Evolutionary conservation across 768 basidiomycete species (phyloP).

Genomic region (Asterophora parasitica): DNA sequence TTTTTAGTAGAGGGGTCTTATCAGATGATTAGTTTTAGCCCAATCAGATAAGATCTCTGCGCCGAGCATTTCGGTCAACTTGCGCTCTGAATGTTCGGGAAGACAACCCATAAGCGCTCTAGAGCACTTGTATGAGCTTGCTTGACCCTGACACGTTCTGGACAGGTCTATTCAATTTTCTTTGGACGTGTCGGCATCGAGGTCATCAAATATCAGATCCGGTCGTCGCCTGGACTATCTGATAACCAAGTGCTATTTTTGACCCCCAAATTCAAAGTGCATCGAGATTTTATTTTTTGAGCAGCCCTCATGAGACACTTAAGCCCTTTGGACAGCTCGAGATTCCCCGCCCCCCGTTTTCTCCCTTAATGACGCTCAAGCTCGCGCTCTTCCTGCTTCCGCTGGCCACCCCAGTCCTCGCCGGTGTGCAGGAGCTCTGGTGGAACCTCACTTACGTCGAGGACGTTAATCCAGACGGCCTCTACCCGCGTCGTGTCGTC

Average conservation of each 20-base stretch:
- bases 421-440: slow-evolving; percentile 72
- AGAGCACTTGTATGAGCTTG: too few species aligned
- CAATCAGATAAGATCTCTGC: too few species aligned
- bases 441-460: slow-evolving; percentile 90
- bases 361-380: slow-evolving; percentile 3
- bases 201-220: too few species aligned
- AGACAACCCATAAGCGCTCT: too few species aligned
- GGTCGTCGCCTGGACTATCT: slow-evolving; percentile 6
- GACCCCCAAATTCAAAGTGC: background rate
- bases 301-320: slow-evolving; percentile 5
- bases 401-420: slow-evolving; percentile 39
- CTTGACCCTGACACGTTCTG: too few species aligned
- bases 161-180: too few species aligned
- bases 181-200: too few species aligned
- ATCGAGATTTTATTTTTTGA: background rate
- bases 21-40: slow-evolving; percentile 16
- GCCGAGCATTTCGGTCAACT: too few species aligned
- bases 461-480: slow-evolving; percentile 79
- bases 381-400: slow-evolving; percentile 23
- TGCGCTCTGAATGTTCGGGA: too few species aligned
- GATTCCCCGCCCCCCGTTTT: slow-evolving; percentile 12
- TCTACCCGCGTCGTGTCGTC: slow-evolving; percentile 69
- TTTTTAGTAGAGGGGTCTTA: slow-evolving; percentile 7
- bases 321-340: background rate
- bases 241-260: slow-evolving; percentile 7